Percentiles rank a stretch among this genome's conserved stretches.
Conservation (phyloP, 371 early-diverging fungal genomes). For the Syncephalis fuscata region DNA sequence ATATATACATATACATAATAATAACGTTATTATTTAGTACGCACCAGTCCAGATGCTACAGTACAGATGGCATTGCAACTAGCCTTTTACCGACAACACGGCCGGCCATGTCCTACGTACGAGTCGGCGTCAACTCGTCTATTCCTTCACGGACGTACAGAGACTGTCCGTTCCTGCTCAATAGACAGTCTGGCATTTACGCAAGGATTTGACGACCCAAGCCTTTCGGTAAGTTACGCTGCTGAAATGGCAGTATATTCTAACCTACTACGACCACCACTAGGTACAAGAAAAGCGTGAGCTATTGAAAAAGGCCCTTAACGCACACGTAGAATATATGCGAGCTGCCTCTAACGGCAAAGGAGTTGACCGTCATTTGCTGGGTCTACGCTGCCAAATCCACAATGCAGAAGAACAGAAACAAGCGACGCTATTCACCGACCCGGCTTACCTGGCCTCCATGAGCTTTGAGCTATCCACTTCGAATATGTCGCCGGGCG, state of each 20-base stretch:
- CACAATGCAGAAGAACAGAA: slow-evolving; percentile 23
- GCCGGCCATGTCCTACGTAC: slow-evolving; percentile 43
- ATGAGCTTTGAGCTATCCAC: slow-evolving; percentile 50
- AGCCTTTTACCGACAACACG: slow-evolving; percentile 45
- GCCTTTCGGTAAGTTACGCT: slow-evolving; percentile 1
- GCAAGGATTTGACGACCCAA: slow-evolving; percentile 25
- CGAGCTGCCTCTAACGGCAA: slow-evolving; percentile 35
- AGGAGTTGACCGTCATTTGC: slow-evolving; percentile 70
- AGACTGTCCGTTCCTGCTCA: slow-evolving; percentile 58
- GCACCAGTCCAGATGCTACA: slow-evolving; percentile 57
- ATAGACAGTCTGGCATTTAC: slow-evolving; percentile 46
- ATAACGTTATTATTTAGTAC: slow-evolving; percentile 17
- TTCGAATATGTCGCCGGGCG: slow-evolving; percentile 60
- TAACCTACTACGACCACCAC: background rate
- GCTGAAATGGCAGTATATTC: background rate
- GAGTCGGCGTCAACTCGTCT: slow-evolving; percentile 62
- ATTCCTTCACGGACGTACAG: slow-evolving; percentile 73
- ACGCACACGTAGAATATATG: slow-evolving; percentile 42
- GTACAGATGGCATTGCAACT: slow-evolving; percentile 69
- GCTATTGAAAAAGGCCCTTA: slow-evolving; percentile 37
- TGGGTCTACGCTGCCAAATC: slow-evolving; percentile 50
- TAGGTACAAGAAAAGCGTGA: slow-evolving; percentile 29
- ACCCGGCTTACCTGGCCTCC: slow-evolving; percentile 38
- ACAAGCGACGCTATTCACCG: slow-evolving; percentile 37
- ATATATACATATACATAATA: background rate